A percentile compares a stretch with the other conserved stretches of the same genome.
Evolutionary conservation across 306 rosid genomes (phyloP).

Genomic region (Rosa chinensis): DNA sequence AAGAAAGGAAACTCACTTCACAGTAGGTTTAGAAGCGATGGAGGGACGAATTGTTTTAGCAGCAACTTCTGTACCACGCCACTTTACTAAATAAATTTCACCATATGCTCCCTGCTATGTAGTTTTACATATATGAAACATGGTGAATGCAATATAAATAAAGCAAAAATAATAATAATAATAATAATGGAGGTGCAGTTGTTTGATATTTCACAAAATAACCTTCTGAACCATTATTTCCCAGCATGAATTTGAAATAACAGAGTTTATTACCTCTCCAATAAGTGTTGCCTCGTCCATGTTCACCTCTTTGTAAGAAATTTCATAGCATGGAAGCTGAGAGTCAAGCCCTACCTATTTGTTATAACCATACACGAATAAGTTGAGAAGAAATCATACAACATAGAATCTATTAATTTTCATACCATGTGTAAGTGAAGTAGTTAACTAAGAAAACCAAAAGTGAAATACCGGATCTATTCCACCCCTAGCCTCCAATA

Average conservation of each 20-base stretch:
- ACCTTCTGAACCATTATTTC: background rate
- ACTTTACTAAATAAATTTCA: conserved; percentile 30
- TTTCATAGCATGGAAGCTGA: conserved; percentile 29
- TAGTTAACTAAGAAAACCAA: background rate
- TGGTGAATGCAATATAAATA: background rate
- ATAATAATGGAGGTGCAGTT: background rate
- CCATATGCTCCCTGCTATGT: conserved; percentile 30
- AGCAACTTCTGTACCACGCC: conserved; percentile 37
- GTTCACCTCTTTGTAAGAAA: conserved; percentile 21
- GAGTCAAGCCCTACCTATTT: conserved; percentile 30
- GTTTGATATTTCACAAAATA: background rate
- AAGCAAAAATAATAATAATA: background rate
- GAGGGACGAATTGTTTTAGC: conserved; percentile 36
- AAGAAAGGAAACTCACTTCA: conserved; percentile 16
- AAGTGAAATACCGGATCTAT: conserved; percentile 31
- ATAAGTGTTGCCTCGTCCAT: conserved; percentile 31
- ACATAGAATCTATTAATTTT: background rate
- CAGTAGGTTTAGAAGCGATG: conserved; percentile 20
- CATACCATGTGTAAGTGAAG: background rate
- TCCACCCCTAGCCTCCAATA: conserved; percentile 31
- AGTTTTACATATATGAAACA: background rate
- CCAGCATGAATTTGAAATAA: background rate
- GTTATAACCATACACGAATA: background rate
- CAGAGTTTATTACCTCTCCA: conserved; percentile 27
- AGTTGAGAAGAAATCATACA: background rate